Conservation (phyloP, 768 basidiomycete species). For the Lactarius sanguifluus region DNA sequence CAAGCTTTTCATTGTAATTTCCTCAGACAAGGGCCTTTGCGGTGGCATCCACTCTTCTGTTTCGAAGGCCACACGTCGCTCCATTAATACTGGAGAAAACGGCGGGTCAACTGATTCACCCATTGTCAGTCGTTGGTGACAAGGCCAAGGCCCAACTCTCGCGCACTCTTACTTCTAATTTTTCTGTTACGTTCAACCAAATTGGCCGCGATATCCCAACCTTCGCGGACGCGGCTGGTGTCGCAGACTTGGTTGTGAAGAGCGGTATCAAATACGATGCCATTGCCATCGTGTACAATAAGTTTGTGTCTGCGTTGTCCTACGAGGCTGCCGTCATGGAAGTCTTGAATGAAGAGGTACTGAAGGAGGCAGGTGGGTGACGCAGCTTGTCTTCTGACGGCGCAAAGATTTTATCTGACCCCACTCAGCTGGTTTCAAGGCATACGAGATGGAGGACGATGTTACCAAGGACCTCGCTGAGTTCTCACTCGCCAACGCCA, state of each 20-base stretch:
- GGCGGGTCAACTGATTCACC: constrained; percentile 59
- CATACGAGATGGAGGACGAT: constrained; percentile 98
- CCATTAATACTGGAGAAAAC: constrained; percentile 52
- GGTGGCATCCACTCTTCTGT: constrained; percentile 99
- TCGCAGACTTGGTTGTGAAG: constrained; percentile 90
- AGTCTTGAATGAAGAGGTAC: constrained; percentile 76
- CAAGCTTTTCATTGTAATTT: constrained; percentile 91
- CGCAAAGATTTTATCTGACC: constrained; percentile 2
- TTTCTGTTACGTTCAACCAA: constrained; percentile 91
- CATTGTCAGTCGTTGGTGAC: constrained; percentile 90
- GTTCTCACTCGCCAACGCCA: constrained; percentile 94
- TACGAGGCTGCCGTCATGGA: constrained; percentile 79
- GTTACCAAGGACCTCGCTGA: constrained; percentile 90
- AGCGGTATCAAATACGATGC: constrained; percentile 85
- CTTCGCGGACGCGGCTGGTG: constrained; percentile 91
- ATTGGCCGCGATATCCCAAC: constrained; percentile 97
- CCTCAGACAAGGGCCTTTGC: constrained; percentile 98
- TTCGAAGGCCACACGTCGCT: constrained; percentile 81
- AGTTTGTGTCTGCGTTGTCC: constrained; percentile 84
- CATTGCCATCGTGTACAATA: constrained; percentile 78
- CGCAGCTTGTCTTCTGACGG: neutral
- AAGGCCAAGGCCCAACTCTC: constrained; percentile 93
- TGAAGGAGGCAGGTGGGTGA: constrained; percentile 76
- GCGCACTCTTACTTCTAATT: constrained; percentile 60
- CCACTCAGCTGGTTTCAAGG: constrained; percentile 76